Evolutionary conservation across 495 filamentous ascomycete genomes (phyloP), one percentile per base, ranked within the genome.

Genomic region (Collariella sp.): DNA sequence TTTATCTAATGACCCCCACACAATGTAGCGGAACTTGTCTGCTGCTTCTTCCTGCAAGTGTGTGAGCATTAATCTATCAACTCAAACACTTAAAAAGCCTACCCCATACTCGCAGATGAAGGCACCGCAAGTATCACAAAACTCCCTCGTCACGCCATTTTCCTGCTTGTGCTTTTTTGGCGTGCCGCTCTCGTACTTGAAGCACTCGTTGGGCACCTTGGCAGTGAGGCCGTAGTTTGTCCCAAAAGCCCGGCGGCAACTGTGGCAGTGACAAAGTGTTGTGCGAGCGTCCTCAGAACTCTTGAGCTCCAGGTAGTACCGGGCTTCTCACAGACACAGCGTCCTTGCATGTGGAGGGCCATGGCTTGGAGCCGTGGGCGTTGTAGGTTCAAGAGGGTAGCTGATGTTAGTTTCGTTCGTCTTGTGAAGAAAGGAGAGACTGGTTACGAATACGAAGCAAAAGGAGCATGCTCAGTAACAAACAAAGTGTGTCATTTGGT

Each of bases 101-200:
- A 83, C 82, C 31, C 79, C 82, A 59, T 83, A 86, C 57, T 87
- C 83, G 38, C 82, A 67, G 46, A 86, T 78, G 38, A 74, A 78
- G 41, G 77, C 79, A 1, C 84, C 84, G 55, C 84, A 86, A 2
- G 64, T 74, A 11, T 67, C 72, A 47, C 84, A 87, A 57, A 87
- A 86, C 60, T 85, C 83, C 7, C 84, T 48, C 41, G 44, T 62
- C 33, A 67, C 60, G 0, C 65, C 65, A 23, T 65, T 67, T 7
- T 63, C 44, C 33, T 67, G 65, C 49, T 26, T 60, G 57, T 58
- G 46, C 51, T 39, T 56, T n/a, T 58, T 65, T 0, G 62, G 58
- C 16, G n/a, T 46, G 22, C 58, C 57, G 5, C 23, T 42, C 10
- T 61, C 48, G 41, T 67, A 65, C 33, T 46, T 38, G 45, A 67